Evolutionary conservation across 2,329 filamentous ascomycete genomes (phyloP).

Genomic region (Fusarium floridanum): DNA sequence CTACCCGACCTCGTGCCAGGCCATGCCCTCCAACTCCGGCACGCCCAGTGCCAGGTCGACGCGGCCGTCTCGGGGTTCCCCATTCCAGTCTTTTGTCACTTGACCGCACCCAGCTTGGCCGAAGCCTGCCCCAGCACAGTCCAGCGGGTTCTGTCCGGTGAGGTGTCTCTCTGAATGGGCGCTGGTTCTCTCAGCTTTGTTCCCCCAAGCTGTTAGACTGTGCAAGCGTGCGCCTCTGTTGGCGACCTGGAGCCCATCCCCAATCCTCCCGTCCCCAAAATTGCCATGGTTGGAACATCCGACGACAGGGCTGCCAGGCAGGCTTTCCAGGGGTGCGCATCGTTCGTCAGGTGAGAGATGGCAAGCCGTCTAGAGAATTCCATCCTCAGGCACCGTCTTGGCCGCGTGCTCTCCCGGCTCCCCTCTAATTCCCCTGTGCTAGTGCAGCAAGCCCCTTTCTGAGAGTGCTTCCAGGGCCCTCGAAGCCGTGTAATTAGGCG

Average conservation of each 20-base stretch:
- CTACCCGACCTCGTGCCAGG: constrained; percentile 36
- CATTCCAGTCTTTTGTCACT: constrained; percentile 45
- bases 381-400: constrained; percentile 41
- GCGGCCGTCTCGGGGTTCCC: constrained; percentile 38
- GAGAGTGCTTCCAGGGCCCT: constrained; percentile 30
- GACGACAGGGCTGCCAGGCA: constrained; percentile 32
- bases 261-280: constrained; percentile 17
- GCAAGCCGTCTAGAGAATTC: constrained; percentile 19
- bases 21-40: constrained; percentile 23
- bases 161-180: not conserved
- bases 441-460: constrained; percentile 44
- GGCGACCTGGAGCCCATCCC: constrained; percentile 16
- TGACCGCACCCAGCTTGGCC: constrained; percentile 41
- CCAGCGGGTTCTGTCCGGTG: constrained; percentile 22
- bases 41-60: constrained; percentile 40
- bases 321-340: constrained; percentile 35
- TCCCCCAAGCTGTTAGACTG: not conserved
- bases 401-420: constrained; percentile 31
- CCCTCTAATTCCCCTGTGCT: constrained; percentile 39
- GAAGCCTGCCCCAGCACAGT: constrained; percentile 17
- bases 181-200: constrained; percentile 3
- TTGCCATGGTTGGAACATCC: constrained; percentile 38
- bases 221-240: constrained; percentile 26
- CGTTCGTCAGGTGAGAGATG: constrained; percentile 44
- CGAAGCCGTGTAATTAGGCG: constrained; percentile 37